phyloP scores from a whole-genome alignment of 169 alveolate genomes.

The Plasmodium gallinaceum region DNA sequence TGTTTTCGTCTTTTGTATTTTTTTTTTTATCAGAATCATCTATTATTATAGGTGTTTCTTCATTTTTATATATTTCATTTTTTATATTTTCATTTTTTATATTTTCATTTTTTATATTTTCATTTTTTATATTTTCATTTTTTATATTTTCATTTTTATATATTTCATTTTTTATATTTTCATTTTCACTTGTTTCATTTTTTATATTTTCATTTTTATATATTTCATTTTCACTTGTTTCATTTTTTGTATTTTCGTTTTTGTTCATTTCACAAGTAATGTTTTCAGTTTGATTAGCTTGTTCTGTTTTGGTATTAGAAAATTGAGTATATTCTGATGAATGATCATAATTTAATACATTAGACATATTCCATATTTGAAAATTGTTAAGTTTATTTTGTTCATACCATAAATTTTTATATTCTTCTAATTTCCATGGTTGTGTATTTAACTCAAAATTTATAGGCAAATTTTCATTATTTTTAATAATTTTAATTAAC shows the following conservation, averaged over 20 bases:
- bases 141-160: too few species aligned
- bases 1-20: not conserved
- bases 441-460: constrained; percentile 44
- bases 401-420: constrained; percentile 48
- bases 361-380: constrained; percentile 64
- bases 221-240: not conserved
- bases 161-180: too few species aligned
- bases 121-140: not conserved
- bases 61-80: not conserved
- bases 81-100: not conserved
- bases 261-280: not conserved
- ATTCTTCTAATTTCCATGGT: constrained; percentile 51
- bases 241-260: not conserved
- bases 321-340: constrained; percentile 19
- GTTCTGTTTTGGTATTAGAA: constrained; percentile 22
- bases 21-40: not conserved
- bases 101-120: not conserved
- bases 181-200: too few species aligned
- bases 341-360: constrained; percentile 17
- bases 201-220: too few species aligned
- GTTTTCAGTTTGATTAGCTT: not conserved
- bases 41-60: not conserved
- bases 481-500: constrained; percentile 50
- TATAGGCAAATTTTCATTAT: constrained; percentile 44
- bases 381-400: constrained; percentile 62